Conservation (phyloP, 1,139 yeast species). For the Blastobotrys serpentis region DNA sequence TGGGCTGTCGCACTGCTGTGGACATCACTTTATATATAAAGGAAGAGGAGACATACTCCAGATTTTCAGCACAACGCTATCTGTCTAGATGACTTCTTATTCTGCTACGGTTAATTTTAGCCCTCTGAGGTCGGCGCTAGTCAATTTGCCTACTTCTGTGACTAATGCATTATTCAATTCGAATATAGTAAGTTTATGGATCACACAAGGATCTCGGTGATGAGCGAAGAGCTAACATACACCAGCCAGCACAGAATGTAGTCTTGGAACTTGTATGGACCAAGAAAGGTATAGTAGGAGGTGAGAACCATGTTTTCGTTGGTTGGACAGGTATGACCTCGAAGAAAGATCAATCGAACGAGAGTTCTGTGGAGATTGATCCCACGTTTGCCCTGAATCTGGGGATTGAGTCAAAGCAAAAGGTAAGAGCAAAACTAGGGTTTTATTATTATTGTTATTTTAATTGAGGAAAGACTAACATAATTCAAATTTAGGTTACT, state of each 20-base stretch:
- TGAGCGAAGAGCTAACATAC: slow-evolving; percentile 7
- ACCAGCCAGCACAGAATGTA: slow-evolving; percentile 54
- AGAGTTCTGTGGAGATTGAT: slow-evolving; percentile 54
- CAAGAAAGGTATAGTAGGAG: slow-evolving; percentile 33
- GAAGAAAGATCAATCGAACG: slow-evolving; percentile 37
- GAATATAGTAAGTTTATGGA: slow-evolving; percentile 47
- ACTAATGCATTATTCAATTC: slow-evolving; percentile 52
- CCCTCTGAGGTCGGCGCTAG: slow-evolving; percentile 53
- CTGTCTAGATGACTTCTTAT: slow-evolving; percentile 23
- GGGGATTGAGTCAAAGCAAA: slow-evolving; percentile 46
- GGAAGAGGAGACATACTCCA: no score
- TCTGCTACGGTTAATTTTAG: slow-evolving; percentile 37
- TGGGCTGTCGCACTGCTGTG: no score
- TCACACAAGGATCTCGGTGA: neutral
- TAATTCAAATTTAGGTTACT: no score
- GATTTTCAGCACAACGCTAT: neutral
- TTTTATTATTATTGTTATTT: no score
- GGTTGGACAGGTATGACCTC: slow-evolving; percentile 82
- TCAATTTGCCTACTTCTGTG: slow-evolving; percentile 56
- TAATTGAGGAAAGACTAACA: no score
- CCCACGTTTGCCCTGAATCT: slow-evolving; percentile 50
- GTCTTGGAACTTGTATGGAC: slow-evolving; percentile 50
- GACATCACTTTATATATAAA: neutral
- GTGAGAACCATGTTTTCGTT: slow-evolving; percentile 45
- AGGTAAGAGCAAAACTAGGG: slow-evolving; percentile 36